Percentiles rank a stretch among this genome's conserved stretches.
Conservation (phyloP, 805 yeast species). For the Torulaspora franciscae region DNA sequence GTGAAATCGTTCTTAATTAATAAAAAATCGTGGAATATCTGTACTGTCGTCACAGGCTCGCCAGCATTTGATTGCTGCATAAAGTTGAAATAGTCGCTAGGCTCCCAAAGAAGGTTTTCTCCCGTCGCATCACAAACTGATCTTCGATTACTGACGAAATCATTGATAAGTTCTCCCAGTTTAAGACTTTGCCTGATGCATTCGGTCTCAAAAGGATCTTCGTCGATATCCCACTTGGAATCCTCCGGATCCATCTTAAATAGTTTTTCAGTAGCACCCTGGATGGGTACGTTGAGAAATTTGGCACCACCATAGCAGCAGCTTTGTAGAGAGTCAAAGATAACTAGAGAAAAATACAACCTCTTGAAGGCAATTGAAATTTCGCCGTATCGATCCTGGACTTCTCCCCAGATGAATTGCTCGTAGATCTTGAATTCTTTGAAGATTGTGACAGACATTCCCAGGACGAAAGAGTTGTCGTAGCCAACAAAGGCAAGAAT, state of each 20-base stretch:
- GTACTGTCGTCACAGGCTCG: constrained; percentile 8
- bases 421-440: constrained; percentile 52
- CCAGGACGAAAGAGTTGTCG: constrained; percentile 52
- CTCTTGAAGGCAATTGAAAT: constrained; percentile 39
- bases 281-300: constrained; percentile 29
- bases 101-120: constrained; percentile 15
- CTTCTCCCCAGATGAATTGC: constrained; percentile 32
- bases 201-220: constrained; percentile 20
- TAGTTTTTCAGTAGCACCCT: constrained; percentile 15
- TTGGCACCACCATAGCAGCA: constrained; percentile 48
- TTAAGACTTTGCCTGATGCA: constrained; percentile 25
- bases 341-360: constrained; percentile 44
- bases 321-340: constrained; percentile 50
- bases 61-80: constrained; percentile 1
- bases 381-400: constrained; percentile 25
- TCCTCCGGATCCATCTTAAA: constrained; percentile 10
- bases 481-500: constrained; percentile 56
- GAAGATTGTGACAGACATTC: constrained; percentile 49
- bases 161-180: constrained; percentile 27
- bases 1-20: constrained; percentile 21
- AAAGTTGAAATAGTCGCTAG: constrained; percentile 5
- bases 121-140: constrained; percentile 16
- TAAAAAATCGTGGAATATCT: constrained; percentile 21
- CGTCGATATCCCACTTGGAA: constrained; percentile 31
- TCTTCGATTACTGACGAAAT: constrained; percentile 25